These are phyloP conservation scores for Termitomyces sp. DNA, from an alignment of 768 basidiomycete species.

Conservation along the genomic window DNA sequence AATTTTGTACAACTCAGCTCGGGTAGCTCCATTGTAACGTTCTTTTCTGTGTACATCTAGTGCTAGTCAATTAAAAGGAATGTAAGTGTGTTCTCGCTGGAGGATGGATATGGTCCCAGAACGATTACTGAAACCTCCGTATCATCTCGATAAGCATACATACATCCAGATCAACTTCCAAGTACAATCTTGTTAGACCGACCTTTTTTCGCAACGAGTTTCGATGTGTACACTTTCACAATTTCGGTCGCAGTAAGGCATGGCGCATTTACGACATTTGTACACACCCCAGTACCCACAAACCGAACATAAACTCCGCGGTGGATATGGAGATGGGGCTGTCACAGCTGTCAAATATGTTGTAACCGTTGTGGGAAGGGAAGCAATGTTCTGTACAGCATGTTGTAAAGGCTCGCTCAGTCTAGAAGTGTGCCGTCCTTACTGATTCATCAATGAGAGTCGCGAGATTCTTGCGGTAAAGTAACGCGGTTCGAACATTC, in stretches of 20 bases:
- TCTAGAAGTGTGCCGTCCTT: slow-evolving; percentile 21
- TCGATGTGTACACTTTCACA: slow-evolving; percentile 74
- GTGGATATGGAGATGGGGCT: slow-evolving; percentile 55
- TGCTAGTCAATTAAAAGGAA: neutral
- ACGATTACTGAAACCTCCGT: neutral
- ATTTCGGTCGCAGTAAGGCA: slow-evolving; percentile 69
- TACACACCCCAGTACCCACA: slow-evolving; percentile 84
- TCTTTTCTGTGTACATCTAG: neutral
- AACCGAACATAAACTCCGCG: slow-evolving; percentile 74
- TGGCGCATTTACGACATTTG: slow-evolving; percentile 69
- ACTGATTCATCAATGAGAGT: slow-evolving; percentile 79
- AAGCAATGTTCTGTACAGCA: slow-evolving; percentile 46
- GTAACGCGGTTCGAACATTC: slow-evolving; percentile 71
- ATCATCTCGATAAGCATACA: neutral
- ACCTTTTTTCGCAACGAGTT: slow-evolving; percentile 73
- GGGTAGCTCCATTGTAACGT: slow-evolving; percentile 7
- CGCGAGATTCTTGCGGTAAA: slow-evolving; percentile 77
- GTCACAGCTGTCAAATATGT: slow-evolving; percentile 70
- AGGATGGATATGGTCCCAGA: neutral
- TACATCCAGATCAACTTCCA: neutral
- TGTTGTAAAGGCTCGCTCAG: slow-evolving; percentile 3
- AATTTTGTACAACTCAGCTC: neutral
- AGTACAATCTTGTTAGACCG: slow-evolving; percentile 23
- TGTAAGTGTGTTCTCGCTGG: neutral
- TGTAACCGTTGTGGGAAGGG: slow-evolving; percentile 45